A percentile compares a stretch with the other conserved stretches of the same genome.
Evolutionary conservation across 768 basidiomycete species (phyloP).

Genomic region (Mycena galericulata): DNA sequence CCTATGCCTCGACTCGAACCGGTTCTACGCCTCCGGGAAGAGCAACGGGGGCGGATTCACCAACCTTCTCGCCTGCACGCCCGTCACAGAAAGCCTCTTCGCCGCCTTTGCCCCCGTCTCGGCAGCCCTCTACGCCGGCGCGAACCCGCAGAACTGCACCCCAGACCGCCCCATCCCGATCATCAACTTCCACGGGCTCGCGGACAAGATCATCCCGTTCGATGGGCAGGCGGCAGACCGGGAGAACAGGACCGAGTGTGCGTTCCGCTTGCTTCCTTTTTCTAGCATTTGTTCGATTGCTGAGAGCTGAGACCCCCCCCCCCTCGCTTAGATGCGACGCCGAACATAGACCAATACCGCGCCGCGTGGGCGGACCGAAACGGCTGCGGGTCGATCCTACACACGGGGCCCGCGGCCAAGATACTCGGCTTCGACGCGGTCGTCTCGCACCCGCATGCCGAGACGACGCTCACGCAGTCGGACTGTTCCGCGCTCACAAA

Average conservation of each 20-base stretch:
- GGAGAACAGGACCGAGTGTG: background rate
- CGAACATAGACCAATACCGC: slow-evolving; percentile 23
- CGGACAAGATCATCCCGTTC: slow-evolving; percentile 31
- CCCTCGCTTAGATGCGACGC: slow-evolving; percentile 16
- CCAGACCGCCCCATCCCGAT: slow-evolving; percentile 31
- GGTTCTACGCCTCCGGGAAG: slow-evolving; percentile 37
- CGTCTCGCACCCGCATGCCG: slow-evolving; percentile 29
- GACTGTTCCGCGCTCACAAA: slow-evolving; percentile 19
- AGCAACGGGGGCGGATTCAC: slow-evolving; percentile 28
- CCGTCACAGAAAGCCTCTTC: slow-evolving; percentile 16
- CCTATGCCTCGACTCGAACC: slow-evolving; percentile 34
- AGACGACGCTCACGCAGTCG: slow-evolving; percentile 29
- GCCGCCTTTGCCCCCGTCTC: slow-evolving; percentile 37
- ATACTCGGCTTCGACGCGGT: slow-evolving; percentile 11
- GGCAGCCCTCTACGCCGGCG: slow-evolving; percentile 32
- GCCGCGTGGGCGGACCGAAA: slow-evolving; percentile 35
- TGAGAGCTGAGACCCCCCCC: background rate
- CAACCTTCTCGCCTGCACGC: slow-evolving; percentile 37
- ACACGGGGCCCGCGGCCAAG: background rate
- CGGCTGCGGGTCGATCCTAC: slow-evolving; percentile 19
- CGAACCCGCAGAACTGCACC: slow-evolving; percentile 22
- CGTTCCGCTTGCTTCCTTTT: background rate
- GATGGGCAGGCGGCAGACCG: slow-evolving; percentile 28
- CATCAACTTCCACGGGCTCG: slow-evolving; percentile 33
- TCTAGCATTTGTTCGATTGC: too few relatives aligned